phyloP scores from a whole-genome alignment of 495 filamentous ascomycete genomes.

The Penicillium salamii region DNA sequence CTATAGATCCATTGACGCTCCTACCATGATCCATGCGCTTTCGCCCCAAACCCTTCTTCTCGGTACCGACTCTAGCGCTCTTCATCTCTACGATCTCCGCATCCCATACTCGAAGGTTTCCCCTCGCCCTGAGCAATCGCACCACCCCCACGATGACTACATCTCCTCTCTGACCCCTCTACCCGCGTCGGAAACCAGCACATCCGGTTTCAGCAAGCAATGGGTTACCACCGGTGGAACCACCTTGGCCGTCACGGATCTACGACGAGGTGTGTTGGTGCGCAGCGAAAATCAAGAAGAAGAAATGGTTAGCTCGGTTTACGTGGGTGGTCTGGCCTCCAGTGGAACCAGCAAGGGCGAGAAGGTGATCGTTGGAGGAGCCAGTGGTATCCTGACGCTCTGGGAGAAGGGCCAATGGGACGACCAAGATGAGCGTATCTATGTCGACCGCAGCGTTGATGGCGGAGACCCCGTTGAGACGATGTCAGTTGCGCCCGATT shows the following conservation, averaged over 20 bases:
- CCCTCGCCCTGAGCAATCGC: conserved; percentile 68
- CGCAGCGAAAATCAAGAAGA: conserved; percentile 92
- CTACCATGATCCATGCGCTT: conserved; percentile 74
- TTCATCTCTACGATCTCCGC: conserved; percentile 90
- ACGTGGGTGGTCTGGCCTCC: conserved; percentile 64
- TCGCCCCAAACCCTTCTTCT: conserved; percentile 86
- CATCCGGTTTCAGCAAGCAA: conserved; percentile 83
- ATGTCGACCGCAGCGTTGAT: conserved; percentile 54
- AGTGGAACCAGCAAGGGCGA: conserved; percentile 62
- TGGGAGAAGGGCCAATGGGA: conserved; percentile 96
- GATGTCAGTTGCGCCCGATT: conserved; percentile 62
- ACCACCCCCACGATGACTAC: conserved; percentile 88
- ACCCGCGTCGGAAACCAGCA: conserved; percentile 71
- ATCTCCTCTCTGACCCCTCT: conserved; percentile 85
- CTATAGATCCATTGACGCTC: conserved; percentile 54
- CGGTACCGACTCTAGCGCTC: conserved; percentile 81
- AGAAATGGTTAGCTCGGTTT: conserved; percentile 75
- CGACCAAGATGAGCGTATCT: conserved; percentile 85
- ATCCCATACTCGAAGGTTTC: conserved; percentile 53
- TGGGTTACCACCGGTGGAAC: conserved; percentile 90
- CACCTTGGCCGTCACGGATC: conserved; percentile 83
- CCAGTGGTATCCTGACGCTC: conserved; percentile 76
- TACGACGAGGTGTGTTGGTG: conserved; percentile 76
- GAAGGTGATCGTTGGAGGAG: conserved; percentile 77
- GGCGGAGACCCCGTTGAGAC: conserved; percentile 71